Conservation (phyloP, 306 rosid genomes). For the Cajanus cajan region DNA sequence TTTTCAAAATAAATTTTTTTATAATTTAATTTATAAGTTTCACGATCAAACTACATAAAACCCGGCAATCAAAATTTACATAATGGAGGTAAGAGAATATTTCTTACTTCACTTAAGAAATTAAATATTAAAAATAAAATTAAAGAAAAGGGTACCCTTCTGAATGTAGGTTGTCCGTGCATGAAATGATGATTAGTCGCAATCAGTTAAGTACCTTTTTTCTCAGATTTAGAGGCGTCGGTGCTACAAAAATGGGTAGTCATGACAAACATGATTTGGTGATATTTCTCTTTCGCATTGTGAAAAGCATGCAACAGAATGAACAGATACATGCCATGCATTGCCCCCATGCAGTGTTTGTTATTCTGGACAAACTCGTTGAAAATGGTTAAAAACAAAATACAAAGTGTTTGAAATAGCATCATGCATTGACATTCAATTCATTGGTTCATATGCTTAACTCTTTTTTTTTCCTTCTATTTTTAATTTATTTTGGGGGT, state of each 20-base stretch:
- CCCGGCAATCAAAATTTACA: too few relatives aligned
- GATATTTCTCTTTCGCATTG: slow-evolving; percentile 9
- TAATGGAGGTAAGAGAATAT: too few relatives aligned
- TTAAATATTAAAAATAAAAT: too few relatives aligned
- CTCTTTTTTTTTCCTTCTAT: neutral
- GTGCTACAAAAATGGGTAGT: neutral
- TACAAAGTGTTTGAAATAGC: neutral
- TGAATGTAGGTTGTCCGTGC: neutral
- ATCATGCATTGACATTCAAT: neutral
- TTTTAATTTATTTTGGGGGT: neutral
- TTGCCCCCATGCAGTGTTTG: neutral
- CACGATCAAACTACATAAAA: too few relatives aligned
- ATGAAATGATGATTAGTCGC: neutral
- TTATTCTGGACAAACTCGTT: neutral
- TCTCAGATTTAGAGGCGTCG: neutral
- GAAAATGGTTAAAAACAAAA: neutral
- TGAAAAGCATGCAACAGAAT: neutral
- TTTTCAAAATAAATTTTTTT: too few relatives aligned
- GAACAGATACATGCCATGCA: neutral
- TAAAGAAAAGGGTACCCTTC: neutral
- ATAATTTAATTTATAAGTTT: too few relatives aligned
- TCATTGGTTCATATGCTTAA: neutral
- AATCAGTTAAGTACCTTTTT: neutral
- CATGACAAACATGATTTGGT: neutral
- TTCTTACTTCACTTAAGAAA: too few relatives aligned